Evolutionary conservation across 2,329 filamentous ascomycete species (phyloP).

Genomic region (Fusarium brevicatenulatum): DNA sequence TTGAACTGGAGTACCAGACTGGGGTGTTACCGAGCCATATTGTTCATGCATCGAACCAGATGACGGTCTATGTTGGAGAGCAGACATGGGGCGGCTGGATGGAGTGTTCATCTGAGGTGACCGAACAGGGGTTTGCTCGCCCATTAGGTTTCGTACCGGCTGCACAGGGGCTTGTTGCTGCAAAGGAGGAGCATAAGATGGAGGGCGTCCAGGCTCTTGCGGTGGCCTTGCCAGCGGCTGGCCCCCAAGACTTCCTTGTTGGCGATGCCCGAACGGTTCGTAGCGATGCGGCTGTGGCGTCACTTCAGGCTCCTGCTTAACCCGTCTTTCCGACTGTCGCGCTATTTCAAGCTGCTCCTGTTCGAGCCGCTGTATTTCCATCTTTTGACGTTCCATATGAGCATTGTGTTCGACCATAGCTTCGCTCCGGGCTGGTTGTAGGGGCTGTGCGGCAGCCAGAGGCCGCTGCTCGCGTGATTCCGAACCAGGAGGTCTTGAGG

Average conservation of each 20-base stretch:
- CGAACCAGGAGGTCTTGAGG: conserved; percentile 44
- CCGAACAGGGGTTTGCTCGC: conserved; percentile 51
- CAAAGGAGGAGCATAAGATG: conserved; percentile 44
- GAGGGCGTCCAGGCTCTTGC: conserved; percentile 57
- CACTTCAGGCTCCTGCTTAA: conserved; percentile 64
- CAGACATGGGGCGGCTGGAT: conserved; percentile 51
- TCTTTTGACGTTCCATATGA: conserved; percentile 48
- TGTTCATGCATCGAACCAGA: conserved; percentile 46
- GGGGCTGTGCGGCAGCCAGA: conserved; percentile 50
- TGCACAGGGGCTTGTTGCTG: conserved; percentile 53
- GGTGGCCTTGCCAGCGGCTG: conserved; percentile 52
- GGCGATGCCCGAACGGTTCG: conserved; percentile 56
- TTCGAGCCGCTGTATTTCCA: conserved; percentile 47
- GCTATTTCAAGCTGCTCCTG: conserved; percentile 45
- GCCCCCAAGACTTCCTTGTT: conserved; percentile 52
- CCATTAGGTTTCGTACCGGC: conserved; percentile 53
- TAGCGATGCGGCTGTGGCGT: conserved; percentile 54
- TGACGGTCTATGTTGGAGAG: conserved; percentile 50
- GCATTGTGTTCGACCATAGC: conserved; percentile 45
- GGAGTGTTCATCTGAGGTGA: conserved; percentile 54
- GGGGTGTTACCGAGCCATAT: conserved; percentile 45
- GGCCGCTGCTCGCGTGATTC: conserved; percentile 51
- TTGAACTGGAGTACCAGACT: conserved; percentile 45
- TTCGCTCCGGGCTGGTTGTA: conserved; percentile 48
- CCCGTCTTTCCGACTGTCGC: conserved; percentile 45